Evolutionary conservation across 2,329 filamentous ascomycete species (phyloP), one percentile per base, ranked within the genome.

Genomic region (Aspergillus neotritici): DNA sequence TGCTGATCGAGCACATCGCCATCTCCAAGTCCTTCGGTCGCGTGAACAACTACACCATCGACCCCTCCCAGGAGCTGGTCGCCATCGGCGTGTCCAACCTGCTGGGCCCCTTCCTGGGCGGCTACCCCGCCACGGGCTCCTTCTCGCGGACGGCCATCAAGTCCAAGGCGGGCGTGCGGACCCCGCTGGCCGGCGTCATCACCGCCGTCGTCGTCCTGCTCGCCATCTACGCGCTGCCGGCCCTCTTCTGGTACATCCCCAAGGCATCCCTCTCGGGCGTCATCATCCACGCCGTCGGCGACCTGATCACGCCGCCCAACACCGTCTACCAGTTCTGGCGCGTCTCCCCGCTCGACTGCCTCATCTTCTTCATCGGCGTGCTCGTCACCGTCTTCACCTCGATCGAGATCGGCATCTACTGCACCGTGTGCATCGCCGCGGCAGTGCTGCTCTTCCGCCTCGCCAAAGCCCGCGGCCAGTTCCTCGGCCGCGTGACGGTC

Each of bases 61-160:
- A 96, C 55, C 90, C 93, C 0, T 96, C 91, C 0, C 91, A 98
- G 64, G 91, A 98, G 64, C 79, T 98, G 69, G 87, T 98, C 36
- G 91, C 88, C 15, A 95, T 97, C 52, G 91, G 91, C 49, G 80
- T 96, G 17, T 85, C 84, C 30, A 97, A 97, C 62, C 74, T 97
- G 31, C 75, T 97, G 6, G 90, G 87, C 1, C 89, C 93, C 2
- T 95, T 97, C 70, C 75, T 97, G 3, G 93, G 91, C 39, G 93
- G 78, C 2, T 98, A 94, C 60, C 87, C 91, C 11, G 86, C 88
- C 0, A 98, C 91, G 2, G 93, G 93, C 1, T 97, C 93, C 3
- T 97, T 97, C 74, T 94, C 87, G 30, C 83, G 93, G 48, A 97
- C 93, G 21, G 91, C 93, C 41, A 96, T 97, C 70, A 94, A 96